Evolutionary conservation across 768 basidiomycete species (phyloP), one percentile per base, ranked within the genome.

Genomic region (Naganishia antarctica): DNA sequence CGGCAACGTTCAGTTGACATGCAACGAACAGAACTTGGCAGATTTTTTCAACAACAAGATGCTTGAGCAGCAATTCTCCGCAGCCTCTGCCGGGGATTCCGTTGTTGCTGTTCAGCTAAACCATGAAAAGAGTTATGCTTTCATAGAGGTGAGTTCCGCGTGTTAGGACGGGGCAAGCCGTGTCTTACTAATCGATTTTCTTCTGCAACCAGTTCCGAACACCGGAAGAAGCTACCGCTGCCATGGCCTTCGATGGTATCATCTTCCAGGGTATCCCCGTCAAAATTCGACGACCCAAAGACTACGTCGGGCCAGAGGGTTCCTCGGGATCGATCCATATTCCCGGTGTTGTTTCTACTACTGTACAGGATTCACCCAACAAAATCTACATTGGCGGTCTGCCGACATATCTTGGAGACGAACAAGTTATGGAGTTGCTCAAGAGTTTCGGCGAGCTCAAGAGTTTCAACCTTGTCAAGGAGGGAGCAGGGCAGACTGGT

Each of bases 71-170:
- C 73, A 73, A 15, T 69, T 79, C 29, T 71, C 71, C 4, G 70
- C 67, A n/a, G 75, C 76, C 43, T 44, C 71, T 37, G 70, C 70
- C 0, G 91, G 90, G 23, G 91, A 91, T 68, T 90, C 94, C 11
- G 91, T 98, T 32, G 83, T 93, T 32, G 88, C 88, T 21, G 91
- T 96, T 5, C 91, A 94, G 73, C 89, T 96, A 80, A 97, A 97
- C 74, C 92, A 92, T 72, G 96, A 98, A 78, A 99, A 98, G 82
- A 92, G 91, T 71, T 99, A 97, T 74, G 96, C 96, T 1, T 99
- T 97, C 75, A 89, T 98, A 59, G 96, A 99, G 82, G 94, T 94
- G 75, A 68, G 82, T 73, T 41, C 41, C 1, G 4, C 11, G 2
- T 44, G 16, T 15, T 41, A n/a, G n/a, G n/a, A 25, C 16, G 18